phyloP scores from a whole-genome alignment of 306 rosid species.

The Amphicarpaea edgeworthii region DNA sequence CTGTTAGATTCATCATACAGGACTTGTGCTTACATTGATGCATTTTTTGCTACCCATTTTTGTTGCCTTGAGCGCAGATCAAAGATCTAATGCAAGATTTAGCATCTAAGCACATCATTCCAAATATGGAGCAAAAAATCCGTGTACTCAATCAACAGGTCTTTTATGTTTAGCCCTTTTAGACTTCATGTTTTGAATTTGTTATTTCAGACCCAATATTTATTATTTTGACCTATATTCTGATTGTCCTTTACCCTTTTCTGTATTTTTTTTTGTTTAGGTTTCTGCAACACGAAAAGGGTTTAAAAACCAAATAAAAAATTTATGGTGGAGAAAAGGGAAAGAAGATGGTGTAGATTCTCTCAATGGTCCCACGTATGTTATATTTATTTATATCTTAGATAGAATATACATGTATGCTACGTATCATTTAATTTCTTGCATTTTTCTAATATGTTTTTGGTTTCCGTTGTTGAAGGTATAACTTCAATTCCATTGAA shows the following conservation, averaged over 20 bases:
- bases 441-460: constrained; percentile 50
- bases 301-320: constrained; percentile 91
- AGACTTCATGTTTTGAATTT: constrained; percentile 28
- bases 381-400: constrained; percentile 37
- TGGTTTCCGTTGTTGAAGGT: constrained; percentile 70
- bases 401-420: constrained; percentile 42
- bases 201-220: constrained; percentile 14
- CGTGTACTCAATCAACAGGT: constrained; percentile 96
- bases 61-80: constrained; percentile 64
- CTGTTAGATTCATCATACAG: constrained; percentile 36
- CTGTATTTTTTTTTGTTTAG: constrained; percentile 52
- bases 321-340: constrained; percentile 99
- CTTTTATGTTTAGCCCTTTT: constrained; percentile 29
- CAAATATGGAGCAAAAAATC: constrained; percentile 93
- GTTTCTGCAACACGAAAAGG: constrained; percentile 96
- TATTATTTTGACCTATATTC: constrained; percentile 42
- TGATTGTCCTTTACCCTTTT: constrained; percentile 24
- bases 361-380: constrained; percentile 81
- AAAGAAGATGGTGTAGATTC: constrained; percentile 87
- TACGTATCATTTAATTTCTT: constrained; percentile 30
- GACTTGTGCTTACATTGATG: constrained; percentile 44
- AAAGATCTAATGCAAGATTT: constrained; percentile 89
- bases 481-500: constrained; percentile 87
- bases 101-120: constrained; percentile 87
- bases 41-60: constrained; percentile 55